Evolutionary conservation across 345 rosid species (phyloP), one percentile per base, ranked within the genome.

Genomic region (Aquilaria sinensis): DNA sequence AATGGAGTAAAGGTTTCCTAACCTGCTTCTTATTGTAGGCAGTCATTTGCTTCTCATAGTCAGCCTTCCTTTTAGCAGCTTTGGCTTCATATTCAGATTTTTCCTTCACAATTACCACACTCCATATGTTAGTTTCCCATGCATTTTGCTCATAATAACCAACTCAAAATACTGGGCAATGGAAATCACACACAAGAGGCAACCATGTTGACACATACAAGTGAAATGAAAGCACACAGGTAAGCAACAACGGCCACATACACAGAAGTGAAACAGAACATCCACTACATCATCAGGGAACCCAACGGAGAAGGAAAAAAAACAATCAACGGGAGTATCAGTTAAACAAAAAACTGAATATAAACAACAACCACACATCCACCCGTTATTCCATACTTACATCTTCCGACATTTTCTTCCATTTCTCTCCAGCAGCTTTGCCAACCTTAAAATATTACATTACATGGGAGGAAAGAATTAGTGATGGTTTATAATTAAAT

Each of bases 21-120:
- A 80, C 87, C 81, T 75, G 75, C 64, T 77, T 80, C 70, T 70
- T 78, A 71, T 73, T 80, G 77, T 83, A 83, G 53, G 72, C 78
- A 57, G 69, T 58, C 84, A 80, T 83, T 32, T 74, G 80, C 49
- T 75, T 77, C n/a, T 63, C 85, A 74, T 83, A 83, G 2, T 77
- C 81, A 2, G 49, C 51, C 63, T 83, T 83, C 71, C 65, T 70
- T 53, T 75, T 78, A 3, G 75, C 76, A 46, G 87, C 87, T 74
- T 74, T 83, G 50, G 78, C 87, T 67, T 78, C 84, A 47, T 74
- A 82, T 30, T 80, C 75, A 47, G 77, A 74, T 72, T 82, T 82
- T 47, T 79, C 87, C 84, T 79, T 70, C 59, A 56, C 12, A 12
- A 37, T 23, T 23, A 23, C 23, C 23, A 23, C 23, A 23, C 23